A percentile compares a stretch with the other conserved stretches of the same genome.
Evolutionary conservation across 78 protist species (phyloP).

Genomic region (Pigoraptor vietnamica): DNA sequence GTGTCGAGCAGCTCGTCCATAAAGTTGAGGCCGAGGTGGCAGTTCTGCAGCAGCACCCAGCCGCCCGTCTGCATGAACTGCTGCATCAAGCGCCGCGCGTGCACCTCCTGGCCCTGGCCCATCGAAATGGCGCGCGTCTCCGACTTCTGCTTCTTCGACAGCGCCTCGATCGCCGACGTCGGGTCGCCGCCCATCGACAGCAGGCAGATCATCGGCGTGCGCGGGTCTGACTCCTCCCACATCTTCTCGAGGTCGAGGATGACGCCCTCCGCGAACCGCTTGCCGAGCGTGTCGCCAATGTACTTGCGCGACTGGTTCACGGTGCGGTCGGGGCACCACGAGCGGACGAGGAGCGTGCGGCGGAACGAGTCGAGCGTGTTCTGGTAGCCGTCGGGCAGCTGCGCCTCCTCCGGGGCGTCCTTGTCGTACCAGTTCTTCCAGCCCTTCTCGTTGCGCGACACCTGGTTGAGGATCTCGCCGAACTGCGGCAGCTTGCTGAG

Average conservation of each 20-base stretch:
- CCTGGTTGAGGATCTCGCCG: slow-evolving; percentile 36
- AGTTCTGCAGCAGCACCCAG: slow-evolving; percentile 87
- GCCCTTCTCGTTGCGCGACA: slow-evolving; percentile 20
- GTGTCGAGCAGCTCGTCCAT: slow-evolving; percentile 28
- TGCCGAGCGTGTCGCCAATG: slow-evolving; percentile 52
- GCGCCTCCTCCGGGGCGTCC: slow-evolving; percentile 58
- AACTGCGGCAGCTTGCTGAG: slow-evolving; percentile 25
- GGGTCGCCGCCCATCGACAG: slow-evolving; percentile 86
- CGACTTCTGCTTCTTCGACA: slow-evolving; percentile 43
- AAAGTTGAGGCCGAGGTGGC: slow-evolving; percentile 76
- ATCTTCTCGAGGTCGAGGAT: slow-evolving; percentile 34
- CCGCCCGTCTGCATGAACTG: slow-evolving; percentile 37
- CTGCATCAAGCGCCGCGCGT: slow-evolving; percentile 44
- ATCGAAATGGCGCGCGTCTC: slow-evolving; percentile 38
- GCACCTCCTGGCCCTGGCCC: slow-evolving; percentile 91
- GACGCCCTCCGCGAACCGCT: slow-evolving; percentile 19
- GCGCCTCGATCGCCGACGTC: slow-evolving; percentile 41
- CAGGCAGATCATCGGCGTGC: slow-evolving; percentile 63
- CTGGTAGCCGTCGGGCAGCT: slow-evolving; percentile 56
- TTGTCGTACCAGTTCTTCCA: slow-evolving; percentile 73
- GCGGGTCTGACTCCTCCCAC: slow-evolving; percentile 18
- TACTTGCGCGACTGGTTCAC: slow-evolving; percentile 41
- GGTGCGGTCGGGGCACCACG: slow-evolving; percentile 67
- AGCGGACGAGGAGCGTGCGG: slow-evolving; percentile 68
- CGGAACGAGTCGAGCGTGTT: slow-evolving; percentile 39